These are phyloP conservation scores for Metschnikowia santaceciliae DNA, from an alignment of 805 yeast species.

Conservation along the genomic window DNA sequence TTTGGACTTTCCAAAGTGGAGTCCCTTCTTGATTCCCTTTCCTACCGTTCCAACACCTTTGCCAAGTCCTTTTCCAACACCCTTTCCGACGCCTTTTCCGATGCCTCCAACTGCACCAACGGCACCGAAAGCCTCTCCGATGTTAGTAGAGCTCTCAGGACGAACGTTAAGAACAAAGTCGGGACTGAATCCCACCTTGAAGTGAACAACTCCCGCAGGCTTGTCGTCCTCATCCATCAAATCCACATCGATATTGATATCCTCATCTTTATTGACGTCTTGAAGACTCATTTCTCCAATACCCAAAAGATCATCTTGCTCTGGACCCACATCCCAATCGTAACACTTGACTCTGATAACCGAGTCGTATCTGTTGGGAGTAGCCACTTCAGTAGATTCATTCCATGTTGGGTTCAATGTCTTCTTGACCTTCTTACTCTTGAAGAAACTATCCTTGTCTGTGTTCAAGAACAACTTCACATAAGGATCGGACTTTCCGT, in stretches of 20 bases:
- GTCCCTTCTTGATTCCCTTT: conserved; percentile 33
- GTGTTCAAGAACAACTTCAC: conserved; percentile 66
- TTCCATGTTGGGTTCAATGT: conserved; percentile 90
- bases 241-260: conserved; percentile 43
- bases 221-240: conserved; percentile 41
- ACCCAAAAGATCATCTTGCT: conserved; percentile 79
- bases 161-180: conserved; percentile 54
- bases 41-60: conserved; percentile 37
- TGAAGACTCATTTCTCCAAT: conserved; percentile 53
- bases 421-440: conserved; percentile 78
- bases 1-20: conserved; percentile 27
- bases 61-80: conserved; percentile 19
- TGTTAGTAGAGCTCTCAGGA: conserved; percentile 27
- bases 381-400: conserved; percentile 55
- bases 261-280: conserved; percentile 45
- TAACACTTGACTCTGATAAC: conserved; percentile 52
- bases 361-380: conserved; percentile 61
- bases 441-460: conserved; percentile 52
- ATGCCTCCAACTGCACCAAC: conserved; percentile 24
- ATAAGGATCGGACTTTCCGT: conserved; percentile 94
- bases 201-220: conserved; percentile 61
- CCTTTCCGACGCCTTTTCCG: conserved; percentile 20
- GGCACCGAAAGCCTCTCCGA: conserved; percentile 44
- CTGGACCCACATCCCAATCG: conserved; percentile 96
- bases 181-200: conserved; percentile 65